Conservation (phyloP, 176 grass and related monocot species). For the Coix lacrymajobi region DNA sequence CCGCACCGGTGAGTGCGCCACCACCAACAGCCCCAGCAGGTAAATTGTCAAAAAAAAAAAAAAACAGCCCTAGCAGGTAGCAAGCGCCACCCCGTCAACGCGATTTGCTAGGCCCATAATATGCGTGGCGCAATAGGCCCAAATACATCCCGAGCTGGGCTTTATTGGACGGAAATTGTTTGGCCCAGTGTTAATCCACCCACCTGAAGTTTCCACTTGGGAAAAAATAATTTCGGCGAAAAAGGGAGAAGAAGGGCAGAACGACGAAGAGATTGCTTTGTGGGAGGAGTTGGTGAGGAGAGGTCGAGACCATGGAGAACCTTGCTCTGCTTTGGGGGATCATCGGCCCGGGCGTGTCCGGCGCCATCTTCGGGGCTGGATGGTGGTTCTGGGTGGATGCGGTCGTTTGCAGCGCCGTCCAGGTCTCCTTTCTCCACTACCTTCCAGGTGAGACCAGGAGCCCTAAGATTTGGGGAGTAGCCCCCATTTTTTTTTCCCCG, state of each 20-base stretch:
- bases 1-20: neutral
- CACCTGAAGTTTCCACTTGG: neutral
- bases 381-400: conserved; percentile 99
- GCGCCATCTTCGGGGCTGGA: conserved; percentile 81
- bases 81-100: neutral
- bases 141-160: neutral
- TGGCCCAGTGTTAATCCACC: neutral
- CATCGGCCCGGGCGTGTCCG: conserved; percentile 75
- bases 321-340: conserved; percentile 73
- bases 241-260: conserved; percentile 4
- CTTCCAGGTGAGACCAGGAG: conserved; percentile 64
- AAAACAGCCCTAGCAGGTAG: neutral
- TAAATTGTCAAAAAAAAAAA: too few species aligned
- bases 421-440: conserved; percentile 91
- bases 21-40: neutral
- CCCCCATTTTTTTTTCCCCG: neutral
- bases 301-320: conserved; percentile 50
- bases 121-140: neutral
- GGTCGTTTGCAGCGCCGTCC: conserved; percentile 81
- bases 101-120: neutral
- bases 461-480: neutral
- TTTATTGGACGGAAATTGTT: neutral
- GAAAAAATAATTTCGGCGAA: neutral
- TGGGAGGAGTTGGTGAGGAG: conserved; percentile 20
- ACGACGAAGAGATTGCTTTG: conserved; percentile 14